These are phyloP conservation scores for Gonapodya sp. DNA, from an alignment of 192 early-diverging fungal genomes.

Conservation along the genomic window DNA sequence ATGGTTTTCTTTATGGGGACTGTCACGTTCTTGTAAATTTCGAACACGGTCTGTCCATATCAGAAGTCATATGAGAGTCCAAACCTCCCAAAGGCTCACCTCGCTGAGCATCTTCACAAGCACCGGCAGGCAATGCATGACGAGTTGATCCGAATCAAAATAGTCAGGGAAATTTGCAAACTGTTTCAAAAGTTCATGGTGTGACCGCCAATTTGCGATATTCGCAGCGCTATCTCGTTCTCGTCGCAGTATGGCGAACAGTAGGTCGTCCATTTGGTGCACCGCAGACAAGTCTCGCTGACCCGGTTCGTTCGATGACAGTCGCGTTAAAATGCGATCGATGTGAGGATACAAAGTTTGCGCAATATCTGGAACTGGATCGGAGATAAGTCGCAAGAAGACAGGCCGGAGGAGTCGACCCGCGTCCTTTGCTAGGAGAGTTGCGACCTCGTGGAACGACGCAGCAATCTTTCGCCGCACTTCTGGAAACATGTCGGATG, in stretches of 20 bases:
- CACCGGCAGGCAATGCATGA: constrained; percentile 33
- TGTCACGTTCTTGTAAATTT: background rate
- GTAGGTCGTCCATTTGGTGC: constrained; percentile 26
- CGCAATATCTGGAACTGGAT: constrained; percentile 26
- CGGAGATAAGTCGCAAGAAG: constrained; percentile 24
- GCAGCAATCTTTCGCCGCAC: constrained; percentile 26
- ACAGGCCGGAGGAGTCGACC: constrained; percentile 18
- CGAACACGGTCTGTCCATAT: too few relatives aligned
- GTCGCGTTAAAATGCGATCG: constrained; percentile 20
- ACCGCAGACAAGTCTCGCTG: background rate
- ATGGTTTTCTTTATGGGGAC: background rate
- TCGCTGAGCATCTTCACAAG: constrained; percentile 34
- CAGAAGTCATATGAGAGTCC: too few relatives aligned
- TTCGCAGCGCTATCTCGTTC: constrained; percentile 34
- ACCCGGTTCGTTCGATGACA: constrained; percentile 21
- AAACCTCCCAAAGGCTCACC: too few relatives aligned
- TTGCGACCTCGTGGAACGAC: constrained; percentile 25
- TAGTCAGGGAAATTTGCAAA: constrained; percentile 32
- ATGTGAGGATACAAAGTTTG: constrained; percentile 22
- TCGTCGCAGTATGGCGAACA: constrained; percentile 30
- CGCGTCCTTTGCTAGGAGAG: constrained; percentile 18
- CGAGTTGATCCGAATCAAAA: constrained; percentile 32
- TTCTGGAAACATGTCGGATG: constrained; percentile 15
- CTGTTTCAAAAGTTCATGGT: constrained; percentile 26
- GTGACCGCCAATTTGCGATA: constrained; percentile 30